Base-by-base conservation (phyloP, 2,329 filamentous ascomycete genomes). In the Alternaria hordeiaustralica region DNA sequence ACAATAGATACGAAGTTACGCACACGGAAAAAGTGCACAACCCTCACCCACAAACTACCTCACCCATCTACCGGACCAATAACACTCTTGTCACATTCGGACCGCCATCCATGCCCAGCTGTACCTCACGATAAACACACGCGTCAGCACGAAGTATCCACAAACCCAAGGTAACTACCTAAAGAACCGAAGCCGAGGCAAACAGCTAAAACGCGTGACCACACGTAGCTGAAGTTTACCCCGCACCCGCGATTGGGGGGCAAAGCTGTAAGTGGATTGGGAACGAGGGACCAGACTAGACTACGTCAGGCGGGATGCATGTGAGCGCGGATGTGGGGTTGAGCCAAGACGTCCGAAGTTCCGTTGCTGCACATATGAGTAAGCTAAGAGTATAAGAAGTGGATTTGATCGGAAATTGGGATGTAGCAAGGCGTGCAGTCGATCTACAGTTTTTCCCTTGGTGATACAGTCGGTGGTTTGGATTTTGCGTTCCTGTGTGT, bases 161-260 rank as follows among this genome's bases (percentile, higher is more conserved):
- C 30, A 36, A 15, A 36, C 30, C 30, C 28, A 53, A 36, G 49
- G 20, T 23, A 36, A 15, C 13, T 36, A 15, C 30, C 13, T 8
- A 15, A 36, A 36, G 7, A 53, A 53, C 49, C 49, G 30, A 53
- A 53, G 28, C 49, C 49, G 28, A 53, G 49, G 49, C 49, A 41
- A 25, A 21, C 49, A 23, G 36, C 36, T 4, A 23, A 23, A 11
- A 41, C 28, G 49, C 49, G 30, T 36, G 49, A 53, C 23, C 20
- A 25, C n/a, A 41, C 5, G 4, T 10, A 15, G 49, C 28, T 21
- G 20, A 53, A 8, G 13, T 23, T 36, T 63, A 60, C 60, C 60
- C 60, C 60, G 58, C 60, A 60, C 56, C 60, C 60, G 49, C 60
- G 55, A 47, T 60, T 45, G 44, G 50, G 55, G 55, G 56, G 33